Base-by-base conservation (phyloP, 139 green algal genomes). In the Gonium pectorale region DNA sequence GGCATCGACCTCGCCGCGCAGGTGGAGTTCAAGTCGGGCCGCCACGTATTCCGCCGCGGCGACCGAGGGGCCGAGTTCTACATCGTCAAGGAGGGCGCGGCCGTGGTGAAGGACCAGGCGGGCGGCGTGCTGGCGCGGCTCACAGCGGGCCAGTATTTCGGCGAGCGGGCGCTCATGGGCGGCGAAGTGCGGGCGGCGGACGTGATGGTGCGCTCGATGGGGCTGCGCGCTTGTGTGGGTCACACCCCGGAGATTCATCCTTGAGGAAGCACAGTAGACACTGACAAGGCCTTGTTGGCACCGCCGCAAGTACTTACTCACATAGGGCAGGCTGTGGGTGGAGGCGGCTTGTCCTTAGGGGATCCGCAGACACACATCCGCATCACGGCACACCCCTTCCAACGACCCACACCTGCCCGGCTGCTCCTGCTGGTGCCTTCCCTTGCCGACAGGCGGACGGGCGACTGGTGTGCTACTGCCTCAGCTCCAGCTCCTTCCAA, bases 21-120 rank as follows among this genome's bases (percentile, higher is more conserved):
- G 79, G 84, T 91, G 13, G 88, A 92, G 68, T 92, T 89, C 56
- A 70, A 79, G 63, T 5, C 85, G 19, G 86, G 87, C 17, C 37
- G 89, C 11, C 49, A 88, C 2, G 89, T 98, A 52, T 93, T 96
- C 85, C 66, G 73, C 43, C 86, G 92, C 51, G 93, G 93, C 21
- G 90, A 94, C 40, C 68, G 70, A 63, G 95, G 95, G 19, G 89
- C 96, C 78, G 89, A 89, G 3, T 98, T 98, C 72, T 98, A 96
- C 85, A 91, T 99, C 69, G 90, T 98, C 40, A 89, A 97, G 87
- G 92, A 96, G 80, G 95, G 95, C 37, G 66, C 46, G 1, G 94
- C 94, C 22, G 38, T 89, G 22, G 72, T 93, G 51, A 91, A 92
- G 86, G 89, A 93, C 78, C 77, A 51, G 19, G 79, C 66, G 40